Base-by-base conservation (phyloP, 805 yeast species). In the Yamadazyma takamatsuzukensis region DNA sequence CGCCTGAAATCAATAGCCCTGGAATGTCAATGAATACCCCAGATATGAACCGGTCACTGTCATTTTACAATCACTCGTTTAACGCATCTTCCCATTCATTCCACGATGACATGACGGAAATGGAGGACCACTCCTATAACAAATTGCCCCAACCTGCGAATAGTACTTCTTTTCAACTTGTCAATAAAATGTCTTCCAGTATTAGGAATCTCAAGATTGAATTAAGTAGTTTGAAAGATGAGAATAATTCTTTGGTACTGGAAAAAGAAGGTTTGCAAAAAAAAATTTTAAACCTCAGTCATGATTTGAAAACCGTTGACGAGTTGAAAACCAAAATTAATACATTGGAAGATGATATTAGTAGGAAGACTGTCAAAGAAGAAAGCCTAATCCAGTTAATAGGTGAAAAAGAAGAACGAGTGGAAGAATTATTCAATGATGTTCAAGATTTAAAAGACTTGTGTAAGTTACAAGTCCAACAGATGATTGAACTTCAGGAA, bases 401-500 rank as follows among this genome's bases (percentile, higher is more conserved):
- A 11, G 96, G 96, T 5, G 96, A 89, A 51, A 88, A 88, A 53
- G 72, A 86, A 5, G 98, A 94, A 53, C 71, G 68, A 41, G 90
- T 85, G 4, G 83, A 79, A 35, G 98, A 93, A 56, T 68, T 93
- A 28, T 73, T 70, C 43, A 95, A 94, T 6, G 98, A 93, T 51
- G 90, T 93, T 12, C 72, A 68, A 4, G 98, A 93, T 57, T 68
- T 90, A 57, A 93, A 93, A 58, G 94, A 85, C 29, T 66, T 93
- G 65, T 73, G 87, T 55, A 71, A 77, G 40, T 74, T 74, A 41
- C 98, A 90, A 57, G 89, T 90, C 27, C 94, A 85, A 54, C 93
- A 89, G 44, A 71, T 90, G 75, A 78, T 87, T 27, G 81, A 74
- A 26, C 45, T 83, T 47, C 84, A 80, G 43, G 56, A 47, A 23